Evolutionary conservation across 208 protist species (phyloP), one percentile per base, ranked within the genome.

Genomic region (Leishmania braziliensis): DNA sequence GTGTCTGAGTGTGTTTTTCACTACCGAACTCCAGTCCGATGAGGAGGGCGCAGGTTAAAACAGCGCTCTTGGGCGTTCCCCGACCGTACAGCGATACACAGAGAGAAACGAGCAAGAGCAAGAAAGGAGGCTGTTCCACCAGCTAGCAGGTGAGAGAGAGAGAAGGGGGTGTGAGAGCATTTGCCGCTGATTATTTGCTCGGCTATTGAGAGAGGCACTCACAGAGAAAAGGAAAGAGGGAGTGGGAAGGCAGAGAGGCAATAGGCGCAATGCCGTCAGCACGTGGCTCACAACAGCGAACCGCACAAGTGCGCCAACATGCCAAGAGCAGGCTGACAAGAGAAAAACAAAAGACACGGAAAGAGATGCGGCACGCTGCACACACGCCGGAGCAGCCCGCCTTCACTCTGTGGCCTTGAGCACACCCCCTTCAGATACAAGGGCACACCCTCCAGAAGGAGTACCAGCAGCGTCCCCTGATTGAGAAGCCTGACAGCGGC

Each of bases 401-500:
- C 74, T 6, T 74, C 74, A n/a, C 50, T 60, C 62, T 73, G 71
- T 65, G 63, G 62, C 78, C 78, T 62, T 2, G 74, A 81, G 2
- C 73, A 71, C 9, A 76, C 77, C 8, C 56, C 79, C 80, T 92
- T 89, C 48, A 95, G 74, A 46, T 84, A 80, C 46, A 91, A 77
- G 1, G 91, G 77, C 36, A 88, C 81, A 3, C 78, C 85, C 77
- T 95, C 90, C 84, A 94, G 80, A 18, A 75, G 60, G 51, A 90
- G 80, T 36, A 26, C 68, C 33, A 93, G 69, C 54, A 95, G 78
- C 65, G 69, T 72, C 2, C 83, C 82, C 70, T 91, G 75, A n/a
- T 91, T 85, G 39, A 94, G 77, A 36, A 93, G 77, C 29, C 82
- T 77, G 23, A 94, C 81, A 33, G 90, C 86, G 6, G 77, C 83